Evolutionary conservation across 2,329 filamentous ascomycete genomes (phyloP).

Genomic region (Sclerotinia minor): DNA sequence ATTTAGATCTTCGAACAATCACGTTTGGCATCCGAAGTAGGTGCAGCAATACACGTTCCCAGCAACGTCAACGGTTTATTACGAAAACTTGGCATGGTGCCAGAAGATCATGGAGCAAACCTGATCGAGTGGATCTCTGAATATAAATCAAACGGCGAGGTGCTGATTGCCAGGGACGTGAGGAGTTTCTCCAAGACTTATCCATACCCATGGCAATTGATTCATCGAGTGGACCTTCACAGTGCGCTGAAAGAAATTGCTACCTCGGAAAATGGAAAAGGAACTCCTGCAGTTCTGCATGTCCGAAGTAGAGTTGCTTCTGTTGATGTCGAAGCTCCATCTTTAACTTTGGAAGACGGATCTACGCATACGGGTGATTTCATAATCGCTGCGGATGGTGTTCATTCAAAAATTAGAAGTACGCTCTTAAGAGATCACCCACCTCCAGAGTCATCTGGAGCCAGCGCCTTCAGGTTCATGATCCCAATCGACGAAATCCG

Average conservation of each 20-base stretch:
- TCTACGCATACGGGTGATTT: conserved; percentile 49
- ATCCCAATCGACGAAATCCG: conserved; percentile 34
- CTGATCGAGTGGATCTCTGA: conserved; percentile 21
- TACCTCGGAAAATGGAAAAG: conserved; percentile 41
- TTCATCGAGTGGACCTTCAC: conserved; percentile 56
- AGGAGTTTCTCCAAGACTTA: background rate
- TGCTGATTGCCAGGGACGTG: background rate
- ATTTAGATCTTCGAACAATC: conserved; percentile 57
- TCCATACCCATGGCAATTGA: conserved; percentile 48
- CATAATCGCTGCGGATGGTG: conserved; percentile 57
- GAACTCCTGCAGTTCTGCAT: conserved; percentile 44
- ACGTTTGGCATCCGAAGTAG: conserved; percentile 54
- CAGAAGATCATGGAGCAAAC: conserved; percentile 44
- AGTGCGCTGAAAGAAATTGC: conserved; percentile 52
- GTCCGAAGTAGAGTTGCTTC: conserved; percentile 48
- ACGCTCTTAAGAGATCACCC: background rate
- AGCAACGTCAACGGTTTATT: conserved; percentile 62
- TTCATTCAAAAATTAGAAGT: conserved; percentile 36
- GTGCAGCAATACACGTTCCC: conserved; percentile 62
- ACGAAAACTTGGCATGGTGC: conserved; percentile 46
- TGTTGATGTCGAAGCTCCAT: conserved; percentile 46
- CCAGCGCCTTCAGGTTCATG: conserved; percentile 36
- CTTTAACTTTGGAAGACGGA: conserved; percentile 50
- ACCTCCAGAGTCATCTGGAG: conserved; percentile 27
- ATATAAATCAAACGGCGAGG: conserved; percentile 19